These are phyloP conservation scores for Rosellinia necatrix DNA, from an alignment of 2,329 filamentous ascomycete genomes.

Conservation along the genomic window DNA sequence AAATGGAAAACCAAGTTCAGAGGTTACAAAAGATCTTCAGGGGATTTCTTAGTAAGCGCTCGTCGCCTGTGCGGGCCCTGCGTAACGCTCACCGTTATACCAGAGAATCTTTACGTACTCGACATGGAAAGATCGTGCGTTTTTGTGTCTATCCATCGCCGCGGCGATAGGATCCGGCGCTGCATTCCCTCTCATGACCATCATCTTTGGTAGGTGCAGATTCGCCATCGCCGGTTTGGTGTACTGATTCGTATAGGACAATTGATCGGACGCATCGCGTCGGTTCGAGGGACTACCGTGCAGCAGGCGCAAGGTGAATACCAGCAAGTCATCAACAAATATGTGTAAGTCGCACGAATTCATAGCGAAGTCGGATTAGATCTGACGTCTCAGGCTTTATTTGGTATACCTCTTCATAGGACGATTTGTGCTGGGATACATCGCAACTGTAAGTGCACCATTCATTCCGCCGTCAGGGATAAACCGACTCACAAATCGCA, in stretches of 20 bases:
- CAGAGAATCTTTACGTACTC: slow-evolving; percentile 40
- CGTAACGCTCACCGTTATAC: slow-evolving; percentile 17
- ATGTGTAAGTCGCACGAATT: slow-evolving; percentile 45
- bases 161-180: slow-evolving; percentile 38
- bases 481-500: slow-evolving; percentile 32
- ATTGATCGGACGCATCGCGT: slow-evolving; percentile 54
- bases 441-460: slow-evolving; percentile 53
- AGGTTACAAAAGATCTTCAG: slow-evolving; percentile 29
- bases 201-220: slow-evolving; percentile 54
- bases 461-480: too few relatives aligned
- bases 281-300: slow-evolving; percentile 28
- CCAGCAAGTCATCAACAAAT: slow-evolving; percentile 47
- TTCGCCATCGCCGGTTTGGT: background rate
- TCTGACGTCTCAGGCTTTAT: slow-evolving; percentile 56
- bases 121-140: slow-evolving; percentile 35
- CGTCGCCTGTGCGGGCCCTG: background rate
- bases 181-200: slow-evolving; percentile 54
- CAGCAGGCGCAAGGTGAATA: slow-evolving; percentile 32
- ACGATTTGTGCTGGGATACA: slow-evolving; percentile 66
- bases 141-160: slow-evolving; percentile 32
- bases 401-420: slow-evolving; percentile 74
- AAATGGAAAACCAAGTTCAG: slow-evolving; percentile 23
- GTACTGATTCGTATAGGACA: slow-evolving; percentile 40
- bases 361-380: background rate
- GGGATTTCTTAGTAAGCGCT: slow-evolving; percentile 34